Evolutionary conservation across 2,329 filamentous ascomycete genomes (phyloP).

Genomic region (Didymella exigua): DNA sequence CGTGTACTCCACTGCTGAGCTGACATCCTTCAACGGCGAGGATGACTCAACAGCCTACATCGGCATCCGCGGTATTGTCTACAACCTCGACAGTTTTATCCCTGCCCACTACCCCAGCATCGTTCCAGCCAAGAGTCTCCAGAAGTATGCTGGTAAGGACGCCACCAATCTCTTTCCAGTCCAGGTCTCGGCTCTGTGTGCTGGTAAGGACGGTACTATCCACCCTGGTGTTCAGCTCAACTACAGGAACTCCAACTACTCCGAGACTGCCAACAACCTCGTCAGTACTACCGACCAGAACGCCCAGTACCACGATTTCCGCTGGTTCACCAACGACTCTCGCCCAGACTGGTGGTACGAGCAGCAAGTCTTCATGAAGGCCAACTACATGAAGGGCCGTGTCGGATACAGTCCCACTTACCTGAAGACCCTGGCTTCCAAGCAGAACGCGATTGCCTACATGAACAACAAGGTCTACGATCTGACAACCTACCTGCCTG

Average conservation of each 20-base stretch:
- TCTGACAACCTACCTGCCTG: conserved; percentile 79
- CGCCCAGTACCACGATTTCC: conserved; percentile 88
- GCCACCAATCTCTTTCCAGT: conserved; percentile 90
- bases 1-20: conserved; percentile 80
- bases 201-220: conserved; percentile 71
- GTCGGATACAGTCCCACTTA: conserved; percentile 83
- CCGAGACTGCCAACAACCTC: conserved; percentile 65
- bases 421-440: conserved; percentile 71
- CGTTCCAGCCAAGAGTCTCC: conserved; percentile 65
- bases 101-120: conserved; percentile 78
- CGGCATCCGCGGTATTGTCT: conserved; percentile 86
- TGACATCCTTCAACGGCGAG: conserved; percentile 76
- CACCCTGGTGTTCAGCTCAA: conserved; percentile 80
- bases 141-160: conserved; percentile 85
- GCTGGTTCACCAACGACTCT: conserved; percentile 78
- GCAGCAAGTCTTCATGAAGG: conserved; percentile 77
- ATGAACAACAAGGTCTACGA: conserved; percentile 85
- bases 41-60: conserved; percentile 68
- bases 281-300: conserved; percentile 74
- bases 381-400: conserved; percentile 82
- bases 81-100: conserved; percentile 76
- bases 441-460: conserved; percentile 73
- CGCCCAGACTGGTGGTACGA: conserved; percentile 93
- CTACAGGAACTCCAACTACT: conserved; percentile 78
- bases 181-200: conserved; percentile 90